Conservation (phyloP, 805 yeast species). For the Teunomyces pallodes region DNA sequence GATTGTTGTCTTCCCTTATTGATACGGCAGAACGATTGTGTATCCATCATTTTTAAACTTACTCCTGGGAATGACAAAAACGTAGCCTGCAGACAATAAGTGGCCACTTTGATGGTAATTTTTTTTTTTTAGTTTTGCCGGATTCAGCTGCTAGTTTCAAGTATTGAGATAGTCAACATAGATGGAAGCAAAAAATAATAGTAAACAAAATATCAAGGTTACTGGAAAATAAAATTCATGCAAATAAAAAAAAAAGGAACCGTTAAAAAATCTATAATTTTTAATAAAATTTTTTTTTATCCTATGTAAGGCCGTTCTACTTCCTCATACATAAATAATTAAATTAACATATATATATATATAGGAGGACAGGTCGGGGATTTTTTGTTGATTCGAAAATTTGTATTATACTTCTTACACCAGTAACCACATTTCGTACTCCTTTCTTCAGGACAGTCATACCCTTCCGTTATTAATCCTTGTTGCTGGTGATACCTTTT, state of each 20-base stretch:
- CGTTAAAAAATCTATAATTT: constrained; percentile 4
- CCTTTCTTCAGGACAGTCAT: not conserved
- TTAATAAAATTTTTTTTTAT: constrained; percentile 1
- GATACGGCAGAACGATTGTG: not conserved
- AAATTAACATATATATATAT: constrained; percentile 6
- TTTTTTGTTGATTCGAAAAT: not conserved
- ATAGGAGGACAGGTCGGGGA: not conserved
- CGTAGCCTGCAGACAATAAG: not conserved
- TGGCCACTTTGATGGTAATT: not conserved
- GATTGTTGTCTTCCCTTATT: not conserved
- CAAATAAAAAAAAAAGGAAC: constrained; percentile 4
- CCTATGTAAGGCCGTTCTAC: constrained; percentile 4
- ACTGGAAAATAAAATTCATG: not conserved
- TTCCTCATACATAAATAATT: constrained; percentile 4
- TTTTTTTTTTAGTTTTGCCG: constrained; percentile 1
- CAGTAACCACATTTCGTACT: not conserved
- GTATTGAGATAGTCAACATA: not conserved
- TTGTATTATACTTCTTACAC: not conserved
- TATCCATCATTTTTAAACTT: not conserved
- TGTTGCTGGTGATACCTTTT: not conserved
- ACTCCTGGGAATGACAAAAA: not conserved
- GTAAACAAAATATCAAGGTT: not conserved
- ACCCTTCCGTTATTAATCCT: not conserved
- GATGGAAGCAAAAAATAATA: not conserved
- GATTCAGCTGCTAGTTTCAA: constrained; percentile 3